Conservation (phyloP, 495 filamentous ascomycete species). For the Podospora sp. region DNA sequence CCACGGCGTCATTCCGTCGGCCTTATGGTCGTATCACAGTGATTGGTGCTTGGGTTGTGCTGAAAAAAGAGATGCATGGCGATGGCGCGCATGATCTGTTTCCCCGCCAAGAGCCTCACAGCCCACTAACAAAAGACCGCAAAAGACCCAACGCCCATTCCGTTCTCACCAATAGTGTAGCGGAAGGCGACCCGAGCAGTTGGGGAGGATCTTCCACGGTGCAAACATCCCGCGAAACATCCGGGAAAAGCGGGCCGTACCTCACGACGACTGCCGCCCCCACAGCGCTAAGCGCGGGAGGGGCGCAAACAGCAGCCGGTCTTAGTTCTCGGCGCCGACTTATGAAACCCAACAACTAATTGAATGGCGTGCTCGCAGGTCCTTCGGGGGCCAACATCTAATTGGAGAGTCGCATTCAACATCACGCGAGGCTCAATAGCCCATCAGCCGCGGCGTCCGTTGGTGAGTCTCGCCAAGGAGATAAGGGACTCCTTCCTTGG, state of each 20-base stretch:
- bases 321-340: not conserved
- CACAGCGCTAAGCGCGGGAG: not conserved
- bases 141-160: too few relatives aligned
- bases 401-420: too few relatives aligned
- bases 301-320: not conserved
- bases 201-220: constrained; percentile 1
- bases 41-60: not conserved
- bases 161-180: not conserved
- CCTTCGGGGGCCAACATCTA: not conserved
- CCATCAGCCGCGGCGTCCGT: too few relatives aligned
- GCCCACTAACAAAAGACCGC: too few relatives aligned
- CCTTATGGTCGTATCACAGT: not conserved
- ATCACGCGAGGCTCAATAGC: too few relatives aligned
- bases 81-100: not conserved
- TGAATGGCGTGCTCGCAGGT: not conserved
- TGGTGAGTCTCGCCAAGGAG: too few relatives aligned
- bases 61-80: not conserved
- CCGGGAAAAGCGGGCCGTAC: not conserved
- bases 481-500: not conserved
- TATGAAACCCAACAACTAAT: constrained; percentile 5
- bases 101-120: not conserved
- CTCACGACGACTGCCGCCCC: not conserved
- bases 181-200: not conserved
- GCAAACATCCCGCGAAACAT: not conserved
- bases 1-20: not conserved